Evolutionary conservation across 2,329 filamentous ascomycete species (phyloP).

Genomic region (Trichoderma koningii): DNA sequence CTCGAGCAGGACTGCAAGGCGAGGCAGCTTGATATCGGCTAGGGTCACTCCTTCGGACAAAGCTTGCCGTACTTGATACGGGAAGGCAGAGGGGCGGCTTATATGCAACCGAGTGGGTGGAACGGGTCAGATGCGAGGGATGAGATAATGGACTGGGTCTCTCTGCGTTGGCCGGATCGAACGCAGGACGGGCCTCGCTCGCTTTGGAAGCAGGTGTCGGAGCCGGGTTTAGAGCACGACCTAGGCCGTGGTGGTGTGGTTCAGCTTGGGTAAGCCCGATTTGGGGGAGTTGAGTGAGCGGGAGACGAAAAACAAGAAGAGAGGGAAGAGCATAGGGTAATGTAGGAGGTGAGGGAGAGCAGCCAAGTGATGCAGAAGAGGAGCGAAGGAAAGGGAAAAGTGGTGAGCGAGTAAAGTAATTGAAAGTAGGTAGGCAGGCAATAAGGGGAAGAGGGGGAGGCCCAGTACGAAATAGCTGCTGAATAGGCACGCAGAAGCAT

Average conservation of each 20-base stretch:
- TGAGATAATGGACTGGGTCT: constrained; percentile 5
- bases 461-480: neutral
- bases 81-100: constrained; percentile 12
- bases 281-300: neutral
- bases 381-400: neutral
- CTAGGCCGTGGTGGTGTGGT: neutral
- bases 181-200: constrained; percentile 9
- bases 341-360: too few species aligned
- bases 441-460: neutral
- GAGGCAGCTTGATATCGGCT: neutral
- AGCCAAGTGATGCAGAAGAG: neutral
- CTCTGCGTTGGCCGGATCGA: neutral
- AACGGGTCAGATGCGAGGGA: constrained; percentile 19
- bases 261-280: constrained; percentile 6
- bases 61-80: neutral
- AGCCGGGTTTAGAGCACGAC: constrained; percentile 2
- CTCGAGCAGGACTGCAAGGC: neutral
- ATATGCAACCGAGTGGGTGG: constrained; percentile 13
- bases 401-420: neutral
- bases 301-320: neutral
- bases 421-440: too few species aligned
- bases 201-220: neutral
- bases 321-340: neutral
- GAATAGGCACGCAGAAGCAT: neutral
- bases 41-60: neutral